phyloP scores from a whole-genome alignment of 2,329 filamentous ascomycete genomes.

The Cadophora sp. region DNA sequence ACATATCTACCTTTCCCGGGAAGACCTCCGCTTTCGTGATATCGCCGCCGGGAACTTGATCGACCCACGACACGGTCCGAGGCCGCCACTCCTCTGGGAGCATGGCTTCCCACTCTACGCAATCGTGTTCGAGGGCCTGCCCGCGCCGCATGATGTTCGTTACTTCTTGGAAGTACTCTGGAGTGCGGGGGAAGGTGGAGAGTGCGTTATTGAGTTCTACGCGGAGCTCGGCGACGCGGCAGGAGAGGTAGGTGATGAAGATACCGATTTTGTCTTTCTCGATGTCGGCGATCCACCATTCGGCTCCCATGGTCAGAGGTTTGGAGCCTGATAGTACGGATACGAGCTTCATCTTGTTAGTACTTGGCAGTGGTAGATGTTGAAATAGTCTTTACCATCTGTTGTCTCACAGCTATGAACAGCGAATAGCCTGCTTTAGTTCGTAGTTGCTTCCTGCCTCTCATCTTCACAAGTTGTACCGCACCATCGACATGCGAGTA shows the following conservation, averaged over 20 bases:
- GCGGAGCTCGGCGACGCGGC: slow-evolving; percentile 62
- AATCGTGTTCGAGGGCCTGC: slow-evolving; percentile 59
- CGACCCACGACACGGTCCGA: slow-evolving; percentile 63
- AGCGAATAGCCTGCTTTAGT: slow-evolving; percentile 60
- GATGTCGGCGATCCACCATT: slow-evolving; percentile 66
- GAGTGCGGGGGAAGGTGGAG: slow-evolving; percentile 52
- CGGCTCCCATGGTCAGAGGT: slow-evolving; percentile 57
- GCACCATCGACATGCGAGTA: slow-evolving; percentile 69
- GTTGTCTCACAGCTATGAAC: slow-evolving; percentile 65
- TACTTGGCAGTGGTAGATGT: slow-evolving; percentile 54
- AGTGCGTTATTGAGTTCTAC: slow-evolving; percentile 59
- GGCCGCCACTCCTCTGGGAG: slow-evolving; percentile 58
- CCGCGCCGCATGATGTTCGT: slow-evolving; percentile 58
- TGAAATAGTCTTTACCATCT: slow-evolving; percentile 56
- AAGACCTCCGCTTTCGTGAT: slow-evolving; percentile 61
- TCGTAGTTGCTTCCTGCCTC: slow-evolving; percentile 60
- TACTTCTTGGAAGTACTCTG: slow-evolving; percentile 58
- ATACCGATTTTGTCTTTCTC: slow-evolving; percentile 58
- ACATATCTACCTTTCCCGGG: slow-evolving; percentile 65
- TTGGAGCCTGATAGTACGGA: slow-evolving; percentile 61
- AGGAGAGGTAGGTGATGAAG: slow-evolving; percentile 51
- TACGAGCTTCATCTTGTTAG: slow-evolving; percentile 59
- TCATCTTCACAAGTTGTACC: slow-evolving; percentile 64
- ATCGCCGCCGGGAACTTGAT: slow-evolving; percentile 58
- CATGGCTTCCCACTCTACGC: slow-evolving; percentile 56